Base-by-base conservation (phyloP, 2,329 filamentous ascomycete genomes). In the Ophiostoma ulmi region DNA sequence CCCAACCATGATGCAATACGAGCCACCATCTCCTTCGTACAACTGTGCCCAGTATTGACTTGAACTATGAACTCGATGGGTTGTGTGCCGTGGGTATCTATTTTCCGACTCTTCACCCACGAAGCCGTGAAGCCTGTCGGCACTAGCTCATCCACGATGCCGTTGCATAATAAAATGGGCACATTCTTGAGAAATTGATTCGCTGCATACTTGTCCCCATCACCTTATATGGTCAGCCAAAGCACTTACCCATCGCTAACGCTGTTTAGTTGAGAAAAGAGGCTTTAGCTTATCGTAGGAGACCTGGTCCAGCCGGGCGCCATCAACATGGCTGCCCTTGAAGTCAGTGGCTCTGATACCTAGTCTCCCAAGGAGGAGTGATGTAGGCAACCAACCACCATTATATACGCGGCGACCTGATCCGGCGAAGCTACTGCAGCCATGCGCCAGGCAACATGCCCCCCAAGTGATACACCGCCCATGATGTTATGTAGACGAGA, bases 261-360 rank as follows among this genome's bases (percentile, higher is more conserved):
- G 7, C 13, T 58, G n/a, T n/a, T 58, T 1, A 10, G 52, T 22
- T 22, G 52, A 58, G 5, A 58, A 22, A 10, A 58, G 13, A 58
- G 52, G n/a, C n/a, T 26, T 22, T 58, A 58, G 52, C n/a, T 58
- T 26, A n/a, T 58, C n/a, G 52, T 58, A 58, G n/a, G 52, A 58
- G 14, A 58, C 26, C 2, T 26, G 22, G 52, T 58, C 52, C 52
- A 58, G 52, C n/a, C 52, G 52, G n/a, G 52, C 10, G 3, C 10
- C 52, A 58, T 58, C 52, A 5, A 58, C 52, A 5, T n/a, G 48
- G 20, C 48, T 10, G 20, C n/a, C 52, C 52, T 3, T 11, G 4
- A 58, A 58, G 1, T 26, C n/a, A 58, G 5, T 13, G 2, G 8
- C n/a, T 26, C 8, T 58, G 52, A 58, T 58, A 1, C 52, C 52